Base-by-base conservation (phyloP, 805 yeast genomes). In the Saccharomyces jurei region DNA sequence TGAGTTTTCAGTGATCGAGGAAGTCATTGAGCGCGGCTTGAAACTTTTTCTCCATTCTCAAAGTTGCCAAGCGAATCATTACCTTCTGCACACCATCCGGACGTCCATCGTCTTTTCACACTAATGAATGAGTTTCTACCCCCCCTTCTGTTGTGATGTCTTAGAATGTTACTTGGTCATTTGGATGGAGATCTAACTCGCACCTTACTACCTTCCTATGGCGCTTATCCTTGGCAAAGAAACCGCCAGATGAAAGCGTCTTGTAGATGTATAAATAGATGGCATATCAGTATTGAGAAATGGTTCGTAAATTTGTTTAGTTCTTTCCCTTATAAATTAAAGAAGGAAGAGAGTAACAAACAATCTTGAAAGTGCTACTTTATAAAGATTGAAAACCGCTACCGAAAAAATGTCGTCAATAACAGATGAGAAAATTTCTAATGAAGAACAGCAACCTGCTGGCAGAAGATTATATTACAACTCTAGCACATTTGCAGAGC, bases 391-490 rank as follows among this genome's bases (percentile, higher is more conserved):
- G 11, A 36, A 36, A 9, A 21, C 44, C 17, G 44, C 25, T 36
- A 36, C 44, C 9, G 17, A 36, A 17, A 36, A 36, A 3, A 36
- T 36, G 44, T 36, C 44, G 25, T 36, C 44, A 17, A 36, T 9
- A 17, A 36, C 44, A 17, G 44, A 36, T 8, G 44, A 17, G 1
- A 36, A 36, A 36, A 36, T 8, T 2, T 36, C 44, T 21, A 9
- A 17, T 17, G 44, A 36, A 36, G 21, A 32, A n/a, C 44, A 36
- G 25, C 44, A 17, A 17, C 25, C 44, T 8, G 44, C 44, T 25
- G 49, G 30, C 13, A 49, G 48, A 26, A 50, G 47, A 14, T 8
- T 51, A 10, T 51, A 51, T 28, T 46, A 51, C 10, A 47, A 51
- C 41, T 4, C 26, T 17, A 41, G 48, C 6, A 21, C 44, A 1